phyloP scores from a whole-genome alignment of 768 basidiomycete species.

The Rhodotorula taiwanensis region DNA sequence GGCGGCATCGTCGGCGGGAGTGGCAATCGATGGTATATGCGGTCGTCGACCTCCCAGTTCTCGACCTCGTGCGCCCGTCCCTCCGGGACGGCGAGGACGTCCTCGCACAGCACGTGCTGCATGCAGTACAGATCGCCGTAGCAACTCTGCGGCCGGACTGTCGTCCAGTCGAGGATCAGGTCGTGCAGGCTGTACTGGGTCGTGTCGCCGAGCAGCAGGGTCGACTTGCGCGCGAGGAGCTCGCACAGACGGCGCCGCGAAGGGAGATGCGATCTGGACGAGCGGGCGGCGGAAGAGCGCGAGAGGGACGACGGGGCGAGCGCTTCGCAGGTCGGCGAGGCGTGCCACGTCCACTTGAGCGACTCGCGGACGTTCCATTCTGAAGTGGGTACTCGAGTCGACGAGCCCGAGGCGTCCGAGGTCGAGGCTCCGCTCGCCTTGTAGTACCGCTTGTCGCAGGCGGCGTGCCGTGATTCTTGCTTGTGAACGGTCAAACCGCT shows the following conservation, averaged over 20 bases:
- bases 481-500: constrained; percentile 38
- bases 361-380: constrained; percentile 37
- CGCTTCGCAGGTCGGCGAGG: constrained; percentile 14
- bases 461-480: constrained; percentile 29
- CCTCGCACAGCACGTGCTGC: constrained; percentile 39
- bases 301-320: background rate
- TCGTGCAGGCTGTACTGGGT: constrained; percentile 40
- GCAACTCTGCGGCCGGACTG: constrained; percentile 32
- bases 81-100: constrained; percentile 3
- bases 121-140: constrained; percentile 42
- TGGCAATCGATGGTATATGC: constrained; percentile 27
- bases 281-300: background rate
- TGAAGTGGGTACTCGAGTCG: background rate
- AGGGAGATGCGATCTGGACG: background rate
- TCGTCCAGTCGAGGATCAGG: constrained; percentile 39
- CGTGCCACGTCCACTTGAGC: constrained; percentile 38
- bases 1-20: constrained; percentile 8
- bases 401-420: too few species aligned
- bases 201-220: constrained; percentile 39
- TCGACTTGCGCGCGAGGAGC: constrained; percentile 38
- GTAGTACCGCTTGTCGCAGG: constrained; percentile 41
- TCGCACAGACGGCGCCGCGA: constrained; percentile 29
- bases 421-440: constrained; percentile 14
- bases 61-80: constrained; percentile 10
- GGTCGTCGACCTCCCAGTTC: constrained; percentile 17